Evolutionary conservation across 2,329 filamentous ascomycete species (phyloP).

Genomic region (Neocatenulostroma microsporum): DNA sequence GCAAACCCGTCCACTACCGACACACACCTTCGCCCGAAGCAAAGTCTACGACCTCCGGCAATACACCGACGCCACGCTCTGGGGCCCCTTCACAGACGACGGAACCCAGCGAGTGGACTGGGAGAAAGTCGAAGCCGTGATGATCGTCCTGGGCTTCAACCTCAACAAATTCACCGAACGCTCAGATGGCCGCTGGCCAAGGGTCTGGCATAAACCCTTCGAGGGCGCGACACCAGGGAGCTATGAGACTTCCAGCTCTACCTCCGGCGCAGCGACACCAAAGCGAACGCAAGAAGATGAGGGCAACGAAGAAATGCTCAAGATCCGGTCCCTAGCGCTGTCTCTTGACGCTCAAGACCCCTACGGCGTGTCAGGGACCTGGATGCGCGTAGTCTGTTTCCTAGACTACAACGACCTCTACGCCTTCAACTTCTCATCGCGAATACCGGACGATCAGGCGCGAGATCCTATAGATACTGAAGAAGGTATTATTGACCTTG

Average conservation of each 20-base stretch:
- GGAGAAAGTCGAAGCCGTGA: conserved; percentile 70
- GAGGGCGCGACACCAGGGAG: conserved; percentile 45
- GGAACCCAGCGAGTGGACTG: conserved; percentile 59
- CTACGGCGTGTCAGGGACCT: conserved; percentile 63
- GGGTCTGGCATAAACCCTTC: conserved; percentile 52
- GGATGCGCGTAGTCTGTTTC: conserved; percentile 53
- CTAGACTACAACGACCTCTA: conserved; percentile 65
- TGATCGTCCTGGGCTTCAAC: conserved; percentile 61
- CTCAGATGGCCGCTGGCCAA: conserved; percentile 40
- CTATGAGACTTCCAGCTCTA: conserved; percentile 12
- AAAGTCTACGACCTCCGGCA: conserved; percentile 67
- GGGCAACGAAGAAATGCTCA: conserved; percentile 14
- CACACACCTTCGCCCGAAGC: conserved; percentile 52
- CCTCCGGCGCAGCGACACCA: conserved; percentile 7
- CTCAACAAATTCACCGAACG: conserved; percentile 41
- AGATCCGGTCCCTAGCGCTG: conserved; percentile 29
- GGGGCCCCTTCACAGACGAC: conserved; percentile 66
- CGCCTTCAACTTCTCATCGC: conserved; percentile 57
- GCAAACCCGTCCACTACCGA: conserved; percentile 12
- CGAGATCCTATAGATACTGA: conserved; percentile 50
- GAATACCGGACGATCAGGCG: conserved; percentile 26
- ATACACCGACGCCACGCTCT: conserved; percentile 54
- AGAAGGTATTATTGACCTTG: conserved; percentile 40
- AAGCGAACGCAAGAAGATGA: conserved; percentile 11
- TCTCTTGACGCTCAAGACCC: conserved; percentile 54